Conservation (phyloP, 768 basidiomycete genomes). For the Lyophyllum atratum region DNA sequence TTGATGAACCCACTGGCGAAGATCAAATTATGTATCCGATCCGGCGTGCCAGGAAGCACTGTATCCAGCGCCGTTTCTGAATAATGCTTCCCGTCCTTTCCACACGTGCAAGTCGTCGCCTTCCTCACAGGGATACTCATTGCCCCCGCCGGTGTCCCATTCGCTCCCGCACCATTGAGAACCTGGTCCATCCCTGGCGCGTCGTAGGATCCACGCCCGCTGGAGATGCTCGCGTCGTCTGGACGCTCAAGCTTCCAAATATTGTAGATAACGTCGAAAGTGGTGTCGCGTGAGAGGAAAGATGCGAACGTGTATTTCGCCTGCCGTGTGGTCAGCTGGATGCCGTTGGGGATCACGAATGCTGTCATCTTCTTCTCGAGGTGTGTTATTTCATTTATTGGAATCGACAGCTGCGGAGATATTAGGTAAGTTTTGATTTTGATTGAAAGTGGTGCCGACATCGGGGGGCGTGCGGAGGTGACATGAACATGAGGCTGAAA, state of each 20-base stretch:
- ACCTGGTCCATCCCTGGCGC: slow-evolving; percentile 15
- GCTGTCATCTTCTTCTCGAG: slow-evolving; percentile 99
- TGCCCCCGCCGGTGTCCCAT: slow-evolving; percentile 2
- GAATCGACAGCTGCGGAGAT: slow-evolving; percentile 71
- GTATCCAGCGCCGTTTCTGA: slow-evolving; percentile 75
- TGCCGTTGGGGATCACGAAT: slow-evolving; percentile 96
- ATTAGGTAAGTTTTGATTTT: not conserved
- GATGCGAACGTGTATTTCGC: slow-evolving; percentile 94
- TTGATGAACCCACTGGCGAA: slow-evolving; percentile 96
- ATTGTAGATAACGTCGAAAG: slow-evolving; percentile 93
- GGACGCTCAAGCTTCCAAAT: slow-evolving; percentile 93
- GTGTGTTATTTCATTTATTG: slow-evolving; percentile 81
- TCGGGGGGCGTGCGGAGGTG: slow-evolving; percentile 16
- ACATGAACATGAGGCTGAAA: slow-evolving; percentile 10
- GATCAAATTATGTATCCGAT: slow-evolving; percentile 94
- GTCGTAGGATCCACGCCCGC: slow-evolving; percentile 39
- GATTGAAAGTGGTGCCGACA: not conserved
- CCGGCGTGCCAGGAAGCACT: slow-evolving; percentile 86
- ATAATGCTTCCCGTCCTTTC: slow-evolving; percentile 68
- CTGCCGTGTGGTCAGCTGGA: slow-evolving; percentile 81
- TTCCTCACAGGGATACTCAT: slow-evolving; percentile 36
- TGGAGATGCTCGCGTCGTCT: slow-evolving; percentile 45
- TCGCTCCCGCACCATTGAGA: slow-evolving; percentile 16
- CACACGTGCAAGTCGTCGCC: slow-evolving; percentile 75
- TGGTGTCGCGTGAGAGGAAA: slow-evolving; percentile 94